Percentiles rank a stretch among this genome's conserved stretches.
Conservation (phyloP, 768 basidiomycete species). For the Dacryopinax spathularia region DNA sequence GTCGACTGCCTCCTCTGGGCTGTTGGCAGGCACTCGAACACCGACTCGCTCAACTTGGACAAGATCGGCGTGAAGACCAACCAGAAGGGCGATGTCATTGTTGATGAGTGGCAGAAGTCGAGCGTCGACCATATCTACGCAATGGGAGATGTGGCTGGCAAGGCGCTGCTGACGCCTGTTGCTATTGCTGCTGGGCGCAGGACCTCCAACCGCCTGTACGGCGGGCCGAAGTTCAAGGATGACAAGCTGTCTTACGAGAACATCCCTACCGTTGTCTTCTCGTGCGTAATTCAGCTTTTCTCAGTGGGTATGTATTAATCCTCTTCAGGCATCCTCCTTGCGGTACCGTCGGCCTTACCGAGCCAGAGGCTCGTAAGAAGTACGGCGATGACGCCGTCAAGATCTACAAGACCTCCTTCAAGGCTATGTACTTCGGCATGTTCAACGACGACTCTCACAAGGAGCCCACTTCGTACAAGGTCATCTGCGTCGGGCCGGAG, state of each 20-base stretch:
- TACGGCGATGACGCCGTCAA: conserved; percentile 75
- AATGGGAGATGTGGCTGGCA: conserved; percentile 87
- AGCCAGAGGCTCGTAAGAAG: conserved; percentile 74
- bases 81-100: conserved; percentile 67
- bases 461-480: conserved; percentile 88
- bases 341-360: conserved; percentile 89
- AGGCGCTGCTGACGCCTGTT: conserved; percentile 86
- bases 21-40: conserved; percentile 75
- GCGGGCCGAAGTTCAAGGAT: conserved; percentile 67
- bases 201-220: conserved; percentile 80
- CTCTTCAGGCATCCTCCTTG: conserved; percentile 72
- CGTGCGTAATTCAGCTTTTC: conserved; percentile 42
- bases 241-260: conserved; percentile 81
- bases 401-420: conserved; percentile 74
- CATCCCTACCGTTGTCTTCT: conserved; percentile 92
- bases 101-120: conserved; percentile 85
- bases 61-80: conserved; percentile 61
- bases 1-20: conserved; percentile 89
- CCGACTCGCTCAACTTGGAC: conserved; percentile 62
- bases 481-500: conserved; percentile 72
- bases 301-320: not conserved
- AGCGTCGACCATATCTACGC: conserved; percentile 55
- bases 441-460: conserved; percentile 70
- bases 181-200: conserved; percentile 92
- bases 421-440: conserved; percentile 85